A percentile compares a stretch with the other conserved stretches of the same genome.
Evolutionary conservation across 1,284 basidiomycete species (phyloP).

Genomic region (Apiotrichum sp.): DNA sequence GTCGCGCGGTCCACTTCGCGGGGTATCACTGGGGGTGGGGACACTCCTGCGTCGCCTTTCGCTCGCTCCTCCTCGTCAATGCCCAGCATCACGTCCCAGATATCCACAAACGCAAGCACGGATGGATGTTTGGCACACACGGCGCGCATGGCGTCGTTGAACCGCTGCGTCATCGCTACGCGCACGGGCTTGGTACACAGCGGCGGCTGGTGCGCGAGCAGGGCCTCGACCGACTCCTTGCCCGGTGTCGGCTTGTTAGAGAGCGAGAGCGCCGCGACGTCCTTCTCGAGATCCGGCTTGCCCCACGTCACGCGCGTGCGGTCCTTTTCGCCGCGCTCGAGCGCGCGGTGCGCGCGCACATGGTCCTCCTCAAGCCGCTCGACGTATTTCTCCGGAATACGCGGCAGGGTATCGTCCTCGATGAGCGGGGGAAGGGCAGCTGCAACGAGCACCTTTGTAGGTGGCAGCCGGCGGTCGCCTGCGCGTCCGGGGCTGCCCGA

Average conservation of each 20-base stretch:
- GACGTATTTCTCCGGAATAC: conserved; percentile 43
- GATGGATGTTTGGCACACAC: conserved; percentile 30
- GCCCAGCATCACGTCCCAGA: conserved; percentile 26
- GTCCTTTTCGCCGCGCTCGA: conserved; percentile 8
- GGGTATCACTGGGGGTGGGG: not conserved
- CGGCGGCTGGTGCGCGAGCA: conserved; percentile 31
- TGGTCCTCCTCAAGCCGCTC: conserved; percentile 24
- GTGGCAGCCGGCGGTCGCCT: conserved; percentile 7
- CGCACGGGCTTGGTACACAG: conserved; percentile 37
- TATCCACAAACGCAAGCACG: conserved; percentile 35
- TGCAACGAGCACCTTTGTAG: conserved; percentile 28
- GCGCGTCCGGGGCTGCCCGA: not conserved
- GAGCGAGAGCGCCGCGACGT: not conserved
- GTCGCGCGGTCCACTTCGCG: conserved; percentile 28
- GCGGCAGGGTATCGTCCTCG: conserved; percentile 30
- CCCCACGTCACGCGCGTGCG: conserved; percentile 22
- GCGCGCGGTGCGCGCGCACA: conserved; percentile 10
- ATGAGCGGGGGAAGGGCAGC: conserved; percentile 39
- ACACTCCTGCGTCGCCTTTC: not conserved
- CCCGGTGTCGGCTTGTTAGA: not conserved
- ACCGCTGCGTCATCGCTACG: conserved; percentile 33
- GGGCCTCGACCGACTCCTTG: conserved; percentile 24
- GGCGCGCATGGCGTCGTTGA: conserved; percentile 24
- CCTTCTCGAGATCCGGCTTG: conserved; percentile 1
- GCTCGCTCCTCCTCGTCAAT: conserved; percentile 14